A percentile compares a stretch with the other conserved stretches of the same genome.
phyloP scores from a whole-genome alignment of 805 yeast species.

The Tetrapisispora fleetii region DNA sequence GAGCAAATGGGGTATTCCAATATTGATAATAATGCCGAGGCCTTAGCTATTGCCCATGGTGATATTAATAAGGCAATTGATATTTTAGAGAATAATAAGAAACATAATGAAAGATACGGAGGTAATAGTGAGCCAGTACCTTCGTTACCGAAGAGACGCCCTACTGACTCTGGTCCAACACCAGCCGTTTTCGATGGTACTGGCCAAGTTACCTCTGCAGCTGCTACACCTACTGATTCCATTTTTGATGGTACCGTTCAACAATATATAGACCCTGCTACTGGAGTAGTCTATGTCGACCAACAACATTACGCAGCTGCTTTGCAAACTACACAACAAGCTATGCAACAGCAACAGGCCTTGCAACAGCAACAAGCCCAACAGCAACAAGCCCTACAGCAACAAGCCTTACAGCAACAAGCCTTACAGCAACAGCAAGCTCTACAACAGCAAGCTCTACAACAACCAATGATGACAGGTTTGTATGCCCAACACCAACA shows the following conservation, averaged over 20 bases:
- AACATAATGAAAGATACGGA: constrained; percentile 15
- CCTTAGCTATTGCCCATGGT: constrained; percentile 50
- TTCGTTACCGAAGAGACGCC: constrained; percentile 34
- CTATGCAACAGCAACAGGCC: constrained; percentile 10
- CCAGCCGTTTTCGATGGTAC: constrained; percentile 29
- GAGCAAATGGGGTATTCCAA: constrained; percentile 49
- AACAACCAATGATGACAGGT: constrained; percentile 2
- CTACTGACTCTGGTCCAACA: constrained; percentile 27
- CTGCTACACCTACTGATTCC: constrained; percentile 18
- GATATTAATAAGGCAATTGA: constrained; percentile 50
- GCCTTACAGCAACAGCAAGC: constrained; percentile 4
- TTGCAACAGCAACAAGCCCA: constrained; percentile 5
- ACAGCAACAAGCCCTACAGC: constrained; percentile 11
- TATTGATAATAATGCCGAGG: constrained; percentile 51
- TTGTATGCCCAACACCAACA: constrained; percentile 1
- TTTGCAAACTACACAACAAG: constrained; percentile 10
- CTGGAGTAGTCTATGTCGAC: constrained; percentile 63
- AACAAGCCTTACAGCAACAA: constrained; percentile 8
- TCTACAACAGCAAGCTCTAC: constrained; percentile 5
- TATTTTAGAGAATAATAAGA: constrained; percentile 37
- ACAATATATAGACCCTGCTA: constrained; percentile 64
- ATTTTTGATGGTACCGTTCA: constrained; percentile 32
- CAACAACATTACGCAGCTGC: constrained; percentile 43
- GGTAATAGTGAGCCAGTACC: constrained; percentile 9
- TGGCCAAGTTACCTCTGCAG: constrained; percentile 10